Conservation (phyloP, 2,329 filamentous ascomycete species). For the Onygenales sp. region DNA sequence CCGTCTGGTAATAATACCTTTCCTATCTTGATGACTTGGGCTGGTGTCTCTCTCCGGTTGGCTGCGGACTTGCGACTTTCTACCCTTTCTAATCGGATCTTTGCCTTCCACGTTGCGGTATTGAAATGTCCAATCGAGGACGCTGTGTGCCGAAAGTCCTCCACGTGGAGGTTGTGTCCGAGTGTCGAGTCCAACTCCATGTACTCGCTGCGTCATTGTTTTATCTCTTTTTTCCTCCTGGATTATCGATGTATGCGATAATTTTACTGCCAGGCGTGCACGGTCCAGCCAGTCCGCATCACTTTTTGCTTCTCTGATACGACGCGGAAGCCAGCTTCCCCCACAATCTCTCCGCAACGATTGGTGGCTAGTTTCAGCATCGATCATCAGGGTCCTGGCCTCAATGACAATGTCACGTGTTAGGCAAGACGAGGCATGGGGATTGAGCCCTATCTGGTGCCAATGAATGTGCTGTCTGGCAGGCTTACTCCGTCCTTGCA, state of each 20-base stretch:
- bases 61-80: neutral
- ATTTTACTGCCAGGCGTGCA: neutral
- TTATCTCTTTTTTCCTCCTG: neutral
- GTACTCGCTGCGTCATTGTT: neutral
- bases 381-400: conserved; percentile 3
- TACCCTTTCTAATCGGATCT: neutral
- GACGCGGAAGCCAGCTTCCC: neutral
- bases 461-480: neutral
- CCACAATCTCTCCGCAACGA: neutral
- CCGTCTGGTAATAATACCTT: neutral
- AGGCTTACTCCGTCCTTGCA: neutral
- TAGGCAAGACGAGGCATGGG: conserved; percentile 1
- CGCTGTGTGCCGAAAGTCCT: neutral
- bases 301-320: neutral
- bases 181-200: neutral
- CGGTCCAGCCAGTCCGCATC: neutral
- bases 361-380: neutral
- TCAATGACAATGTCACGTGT: conserved; percentile 1
- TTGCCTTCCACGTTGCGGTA: neutral
- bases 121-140: neutral
- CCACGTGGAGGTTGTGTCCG: conserved; percentile 1
- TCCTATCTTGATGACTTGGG: neutral
- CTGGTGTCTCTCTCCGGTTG: neutral
- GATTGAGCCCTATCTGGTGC: conserved; percentile 1
- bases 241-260: neutral